Conservation (phyloP, 345 rosid genomes). For the Erysimum cheiranthoides region DNA sequence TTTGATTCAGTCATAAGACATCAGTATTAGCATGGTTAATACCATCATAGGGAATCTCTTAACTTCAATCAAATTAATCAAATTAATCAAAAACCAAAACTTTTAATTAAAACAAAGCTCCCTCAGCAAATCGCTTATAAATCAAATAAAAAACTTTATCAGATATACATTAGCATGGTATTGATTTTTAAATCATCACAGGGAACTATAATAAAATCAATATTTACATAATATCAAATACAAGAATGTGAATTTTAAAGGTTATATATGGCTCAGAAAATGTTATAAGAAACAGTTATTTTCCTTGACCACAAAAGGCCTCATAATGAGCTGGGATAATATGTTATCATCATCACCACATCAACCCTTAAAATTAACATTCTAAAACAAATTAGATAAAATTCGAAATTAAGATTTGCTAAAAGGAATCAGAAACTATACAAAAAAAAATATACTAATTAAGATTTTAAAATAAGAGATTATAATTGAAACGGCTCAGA, state of each 20-base stretch:
- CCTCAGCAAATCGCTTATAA: slow-evolving; percentile 41
- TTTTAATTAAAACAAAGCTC: background rate
- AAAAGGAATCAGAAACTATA: no score
- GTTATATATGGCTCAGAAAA: slow-evolving; percentile 46
- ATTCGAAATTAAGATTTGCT: no score
- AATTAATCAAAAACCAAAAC: background rate
- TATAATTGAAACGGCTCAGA: slow-evolving; percentile 20
- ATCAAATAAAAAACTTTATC: slow-evolving; percentile 29
- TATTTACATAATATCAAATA: background rate
- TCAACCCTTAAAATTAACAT: slow-evolving; percentile 7
- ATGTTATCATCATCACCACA: slow-evolving; percentile 53
- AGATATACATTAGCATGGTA: slow-evolving; percentile 50
- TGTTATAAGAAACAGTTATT: slow-evolving; percentile 47
- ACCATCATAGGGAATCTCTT: slow-evolving; percentile 53
- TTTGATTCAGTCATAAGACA: slow-evolving; percentile 40
- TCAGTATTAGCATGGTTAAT: slow-evolving; percentile 71
- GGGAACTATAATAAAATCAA: slow-evolving; percentile 18
- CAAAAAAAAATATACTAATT: no score
- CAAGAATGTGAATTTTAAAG: background rate
- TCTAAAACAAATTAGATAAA: background rate
- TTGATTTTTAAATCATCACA: slow-evolving; percentile 38
- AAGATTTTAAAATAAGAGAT: no score
- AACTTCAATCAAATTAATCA: background rate
- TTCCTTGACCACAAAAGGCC: slow-evolving; percentile 55
- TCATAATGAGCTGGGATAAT: slow-evolving; percentile 69